These are phyloP conservation scores for Paraphaeosphaeria sporulosa DNA, from an alignment of 2,329 filamentous ascomycete species.

Conservation along the genomic window DNA sequence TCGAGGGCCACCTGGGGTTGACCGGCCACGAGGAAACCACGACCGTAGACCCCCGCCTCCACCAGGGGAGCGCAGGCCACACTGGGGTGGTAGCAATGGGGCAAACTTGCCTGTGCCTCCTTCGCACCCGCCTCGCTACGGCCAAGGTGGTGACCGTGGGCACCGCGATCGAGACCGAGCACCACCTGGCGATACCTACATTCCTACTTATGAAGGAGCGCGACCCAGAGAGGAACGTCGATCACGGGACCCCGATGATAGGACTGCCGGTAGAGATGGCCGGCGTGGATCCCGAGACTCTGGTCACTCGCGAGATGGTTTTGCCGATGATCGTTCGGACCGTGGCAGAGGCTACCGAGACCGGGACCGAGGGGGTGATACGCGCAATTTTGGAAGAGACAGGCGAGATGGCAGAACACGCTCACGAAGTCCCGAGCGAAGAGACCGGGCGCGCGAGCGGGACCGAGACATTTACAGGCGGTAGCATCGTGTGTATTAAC, in stretches of 20 bases:
- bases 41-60: constrained; percentile 45
- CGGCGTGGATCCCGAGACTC: constrained; percentile 45
- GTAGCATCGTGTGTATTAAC: constrained; percentile 10
- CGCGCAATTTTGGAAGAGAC: constrained; percentile 34
- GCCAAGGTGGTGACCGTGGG: constrained; percentile 31
- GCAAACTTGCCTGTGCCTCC: constrained; percentile 46
- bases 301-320: constrained; percentile 44
- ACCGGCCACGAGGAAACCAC: constrained; percentile 38
- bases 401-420: constrained; percentile 43
- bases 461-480: constrained; percentile 40
- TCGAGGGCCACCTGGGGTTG: constrained; percentile 50
- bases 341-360: constrained; percentile 37
- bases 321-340: constrained; percentile 36
- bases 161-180: constrained; percentile 28
- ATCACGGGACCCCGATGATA: constrained; percentile 46
- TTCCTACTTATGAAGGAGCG: constrained; percentile 51
- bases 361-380: constrained; percentile 31
- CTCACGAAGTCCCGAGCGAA: constrained; percentile 45
- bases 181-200: constrained; percentile 52
- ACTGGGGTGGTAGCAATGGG: constrained; percentile 45
- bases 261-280: constrained; percentile 26
- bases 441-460: constrained; percentile 34
- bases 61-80: constrained; percentile 40
- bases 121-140: constrained; percentile 44
- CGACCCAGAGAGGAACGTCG: constrained; percentile 30